phyloP scores from a whole-genome alignment of 2,329 filamentous ascomycete genomes.

The Pyrenophora tritici-repentis region DNA sequence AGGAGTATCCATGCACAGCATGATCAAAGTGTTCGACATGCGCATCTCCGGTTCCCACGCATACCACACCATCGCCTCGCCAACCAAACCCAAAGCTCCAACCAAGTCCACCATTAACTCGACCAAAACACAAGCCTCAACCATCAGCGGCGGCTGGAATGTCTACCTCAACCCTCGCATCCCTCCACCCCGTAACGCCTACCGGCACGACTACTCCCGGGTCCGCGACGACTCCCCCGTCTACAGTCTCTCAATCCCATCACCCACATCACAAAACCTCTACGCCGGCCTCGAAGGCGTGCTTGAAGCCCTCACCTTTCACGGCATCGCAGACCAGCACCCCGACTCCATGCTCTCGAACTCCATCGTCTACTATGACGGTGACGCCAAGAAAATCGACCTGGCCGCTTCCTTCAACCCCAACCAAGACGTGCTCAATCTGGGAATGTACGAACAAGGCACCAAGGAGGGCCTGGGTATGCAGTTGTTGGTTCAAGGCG shows the following conservation, averaged over 20 bases:
- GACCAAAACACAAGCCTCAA: background rate
- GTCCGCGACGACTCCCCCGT: conserved; percentile 48
- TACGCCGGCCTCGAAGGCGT: conserved; percentile 56
- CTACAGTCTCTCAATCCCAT: conserved; percentile 55
- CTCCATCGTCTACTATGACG: conserved; percentile 9
- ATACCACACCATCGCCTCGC: conserved; percentile 44
- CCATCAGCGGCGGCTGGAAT: conserved; percentile 49
- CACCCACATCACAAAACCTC: conserved; percentile 50
- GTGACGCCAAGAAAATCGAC: conserved; percentile 26
- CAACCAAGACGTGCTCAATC: conserved; percentile 45
- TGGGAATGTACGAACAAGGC: conserved; percentile 56
- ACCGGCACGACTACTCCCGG: conserved; percentile 24
- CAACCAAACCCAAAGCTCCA: conserved; percentile 7
- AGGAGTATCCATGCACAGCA: conserved; percentile 61
- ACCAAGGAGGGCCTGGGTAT: conserved; percentile 38
- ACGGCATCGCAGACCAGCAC: conserved; percentile 48
- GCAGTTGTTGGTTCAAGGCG: conserved; percentile 49
- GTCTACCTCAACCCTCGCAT: conserved; percentile 51
- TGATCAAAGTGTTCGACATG: conserved; percentile 67
- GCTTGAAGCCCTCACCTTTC: conserved; percentile 52
- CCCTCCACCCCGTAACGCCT: conserved; percentile 18
- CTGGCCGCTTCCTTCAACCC: conserved; percentile 40
- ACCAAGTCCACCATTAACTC: conserved; percentile 21
- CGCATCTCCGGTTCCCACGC: conserved; percentile 54
- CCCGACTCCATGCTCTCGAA: conserved; percentile 50